Conservation (phyloP, 768 basidiomycete species). For the Tylopilus sp. region DNA sequence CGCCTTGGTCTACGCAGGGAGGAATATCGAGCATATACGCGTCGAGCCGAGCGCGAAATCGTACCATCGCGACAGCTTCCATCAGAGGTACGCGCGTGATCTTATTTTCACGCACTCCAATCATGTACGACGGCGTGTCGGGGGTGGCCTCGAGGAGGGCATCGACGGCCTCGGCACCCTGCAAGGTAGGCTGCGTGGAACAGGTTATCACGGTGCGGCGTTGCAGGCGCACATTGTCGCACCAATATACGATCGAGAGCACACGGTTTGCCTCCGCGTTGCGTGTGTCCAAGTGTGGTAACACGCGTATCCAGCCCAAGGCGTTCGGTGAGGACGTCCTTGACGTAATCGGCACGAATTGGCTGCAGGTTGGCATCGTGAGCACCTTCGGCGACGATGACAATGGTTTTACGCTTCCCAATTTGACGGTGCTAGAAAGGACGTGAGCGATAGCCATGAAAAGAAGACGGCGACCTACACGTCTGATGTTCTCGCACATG, state of each 20-base stretch:
- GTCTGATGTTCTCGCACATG: slow-evolving; percentile 83
- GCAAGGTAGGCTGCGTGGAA: slow-evolving; percentile 79
- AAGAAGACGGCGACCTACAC: slow-evolving; percentile 45
- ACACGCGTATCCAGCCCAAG: slow-evolving; percentile 94
- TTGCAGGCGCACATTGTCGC: slow-evolving; percentile 19
- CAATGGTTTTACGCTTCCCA: slow-evolving; percentile 97
- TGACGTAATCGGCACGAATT: slow-evolving; percentile 90
- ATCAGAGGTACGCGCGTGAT: slow-evolving; percentile 87
- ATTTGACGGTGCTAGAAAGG: slow-evolving; percentile 72
- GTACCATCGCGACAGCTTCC: slow-evolving; percentile 88
- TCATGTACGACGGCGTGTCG: slow-evolving; percentile 94
- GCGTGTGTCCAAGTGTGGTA: slow-evolving; percentile 95
- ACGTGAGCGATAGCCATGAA: slow-evolving; percentile 1
- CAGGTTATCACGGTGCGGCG: slow-evolving; percentile 4
- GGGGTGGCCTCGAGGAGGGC: slow-evolving; percentile 83
- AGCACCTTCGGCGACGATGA: slow-evolving; percentile 97
- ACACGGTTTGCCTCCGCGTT: slow-evolving; percentile 91
- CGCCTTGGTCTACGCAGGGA: slow-evolving; percentile 64
- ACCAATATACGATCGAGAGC: slow-evolving; percentile 92
- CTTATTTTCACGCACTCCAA: slow-evolving; percentile 93
- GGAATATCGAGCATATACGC: slow-evolving; percentile 4
- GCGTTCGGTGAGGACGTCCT: slow-evolving; percentile 79
- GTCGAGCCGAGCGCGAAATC: background rate
- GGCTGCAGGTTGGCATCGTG: slow-evolving; percentile 84
- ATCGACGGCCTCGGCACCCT: slow-evolving; percentile 91